Conservation (phyloP, 225 moss, liverwort and hornwort species). For the Polytrichum formosum region DNA sequence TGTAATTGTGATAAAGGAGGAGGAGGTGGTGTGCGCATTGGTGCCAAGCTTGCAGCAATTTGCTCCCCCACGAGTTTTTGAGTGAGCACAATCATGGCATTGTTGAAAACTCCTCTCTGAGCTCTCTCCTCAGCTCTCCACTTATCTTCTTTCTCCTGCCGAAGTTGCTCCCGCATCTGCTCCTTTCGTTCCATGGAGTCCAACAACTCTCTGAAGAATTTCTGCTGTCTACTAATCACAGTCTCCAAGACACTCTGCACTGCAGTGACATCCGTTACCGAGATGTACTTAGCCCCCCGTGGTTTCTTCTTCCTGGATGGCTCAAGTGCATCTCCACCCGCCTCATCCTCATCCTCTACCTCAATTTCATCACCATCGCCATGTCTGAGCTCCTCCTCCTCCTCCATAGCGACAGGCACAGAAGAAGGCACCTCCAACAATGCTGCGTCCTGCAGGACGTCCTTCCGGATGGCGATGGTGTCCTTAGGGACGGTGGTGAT, state of each 20-base stretch:
- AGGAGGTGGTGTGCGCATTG: constrained; percentile 11
- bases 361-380: constrained; percentile 9
- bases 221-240: constrained; percentile 53
- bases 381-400: constrained; percentile 13
- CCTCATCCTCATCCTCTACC: constrained; percentile 30
- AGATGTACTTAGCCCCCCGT: constrained; percentile 25
- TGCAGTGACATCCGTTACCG: constrained; percentile 46
- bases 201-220: constrained; percentile 64
- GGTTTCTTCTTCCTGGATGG: constrained; percentile 44
- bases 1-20: not conserved
- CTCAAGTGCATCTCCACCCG: constrained; percentile 24
- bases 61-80: constrained; percentile 66
- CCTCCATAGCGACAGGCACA: constrained; percentile 10
- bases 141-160: constrained; percentile 78
- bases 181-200: constrained; percentile 76
- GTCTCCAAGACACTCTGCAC: constrained; percentile 64
- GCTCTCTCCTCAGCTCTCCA: constrained; percentile 75
- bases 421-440: not conserved
- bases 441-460: not conserved
- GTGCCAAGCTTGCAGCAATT: constrained; percentile 25
- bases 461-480: constrained; percentile 6
- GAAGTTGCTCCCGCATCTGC: constrained; percentile 60
- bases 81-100: constrained; percentile 70
- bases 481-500: not conserved
- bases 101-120: constrained; percentile 65